A percentile compares a stretch with the other conserved stretches of the same genome.
These are phyloP conservation scores for Acanthamoeba polyphaga DNA, from an alignment of 208 protist species.

Conservation along the genomic window DNA sequence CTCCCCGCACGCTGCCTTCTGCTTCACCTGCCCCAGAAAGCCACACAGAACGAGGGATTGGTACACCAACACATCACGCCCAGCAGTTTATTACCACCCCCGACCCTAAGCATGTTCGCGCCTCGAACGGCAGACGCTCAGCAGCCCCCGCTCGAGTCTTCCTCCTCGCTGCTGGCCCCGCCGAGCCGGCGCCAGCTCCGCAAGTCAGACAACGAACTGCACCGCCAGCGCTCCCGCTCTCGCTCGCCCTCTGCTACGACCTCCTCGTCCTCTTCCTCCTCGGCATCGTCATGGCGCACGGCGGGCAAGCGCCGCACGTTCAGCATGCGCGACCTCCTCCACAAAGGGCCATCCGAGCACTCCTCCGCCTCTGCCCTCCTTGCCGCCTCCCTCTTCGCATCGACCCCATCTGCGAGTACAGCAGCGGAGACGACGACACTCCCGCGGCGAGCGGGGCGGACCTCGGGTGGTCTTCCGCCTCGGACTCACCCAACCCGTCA, in stretches of 20 bases:
- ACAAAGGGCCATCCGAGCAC: not conserved
- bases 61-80: too few relatives aligned
- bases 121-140: not conserved
- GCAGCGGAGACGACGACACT: not conserved
- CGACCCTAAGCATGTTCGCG: not conserved
- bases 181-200: not conserved
- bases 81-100: too few relatives aligned
- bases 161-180: not conserved
- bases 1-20: too few relatives aligned
- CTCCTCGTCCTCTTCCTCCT: not conserved
- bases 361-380: not conserved
- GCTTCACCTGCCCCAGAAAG: too few relatives aligned
- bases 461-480: not conserved
- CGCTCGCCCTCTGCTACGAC: not conserved
- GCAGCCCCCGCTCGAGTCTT: not conserved
- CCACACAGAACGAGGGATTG: too few relatives aligned
- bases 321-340: slow-evolving; percentile 22
- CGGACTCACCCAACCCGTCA: not conserved
- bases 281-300: not conserved
- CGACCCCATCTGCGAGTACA: not conserved
- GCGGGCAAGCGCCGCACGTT: not conserved
- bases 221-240: not conserved
- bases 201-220: not conserved
- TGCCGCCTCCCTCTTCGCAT: not conserved
- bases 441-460: not conserved